A percentile compares a stretch with the other conserved stretches of the same genome.
These are phyloP conservation scores for Ceratocystis cacaofunesta DNA, from an alignment of 2,329 filamentous ascomycete species.

Conservation along the genomic window DNA sequence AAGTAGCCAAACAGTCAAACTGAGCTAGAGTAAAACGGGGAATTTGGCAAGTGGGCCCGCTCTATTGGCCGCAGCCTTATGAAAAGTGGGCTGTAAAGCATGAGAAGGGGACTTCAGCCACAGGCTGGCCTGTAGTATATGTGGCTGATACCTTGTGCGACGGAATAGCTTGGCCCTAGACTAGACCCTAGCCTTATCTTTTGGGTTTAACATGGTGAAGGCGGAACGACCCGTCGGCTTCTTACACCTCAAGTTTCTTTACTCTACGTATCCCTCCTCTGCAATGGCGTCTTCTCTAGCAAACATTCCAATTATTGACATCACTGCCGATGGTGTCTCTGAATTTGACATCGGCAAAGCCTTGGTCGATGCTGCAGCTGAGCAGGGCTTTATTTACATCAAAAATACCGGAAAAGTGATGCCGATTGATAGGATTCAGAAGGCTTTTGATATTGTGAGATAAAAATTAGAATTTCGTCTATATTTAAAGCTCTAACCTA, in stretches of 20 bases:
- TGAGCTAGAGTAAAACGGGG: background rate
- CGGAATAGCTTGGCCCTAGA: too few species aligned
- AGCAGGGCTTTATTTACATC: conserved; percentile 83
- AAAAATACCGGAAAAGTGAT: conserved; percentile 60
- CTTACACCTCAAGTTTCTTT: background rate
- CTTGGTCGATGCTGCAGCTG: conserved; percentile 64
- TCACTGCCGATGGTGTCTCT: conserved; percentile 44
- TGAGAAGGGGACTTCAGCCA: background rate
- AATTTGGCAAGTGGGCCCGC: background rate
- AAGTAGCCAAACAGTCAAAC: background rate
- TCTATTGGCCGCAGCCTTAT: background rate
- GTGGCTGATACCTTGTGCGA: background rate
- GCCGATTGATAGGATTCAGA: conserved; percentile 46
- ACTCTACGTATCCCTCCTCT: conserved; percentile 4
- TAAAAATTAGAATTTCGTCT: too few species aligned
- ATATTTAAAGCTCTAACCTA: too few species aligned
- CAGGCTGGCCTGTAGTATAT: background rate
- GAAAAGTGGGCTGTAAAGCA: background rate
- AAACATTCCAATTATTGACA: conserved; percentile 68
- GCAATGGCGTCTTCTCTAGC: conserved; percentile 21
- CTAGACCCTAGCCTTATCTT: background rate
- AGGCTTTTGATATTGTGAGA: conserved; percentile 58
- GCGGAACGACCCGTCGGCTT: background rate
- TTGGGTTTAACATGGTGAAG: background rate
- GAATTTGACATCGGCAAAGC: conserved; percentile 44